These are phyloP conservation scores for Lathyrus oleraceus DNA, from an alignment of 306 rosid species.

Conservation along the genomic window DNA sequence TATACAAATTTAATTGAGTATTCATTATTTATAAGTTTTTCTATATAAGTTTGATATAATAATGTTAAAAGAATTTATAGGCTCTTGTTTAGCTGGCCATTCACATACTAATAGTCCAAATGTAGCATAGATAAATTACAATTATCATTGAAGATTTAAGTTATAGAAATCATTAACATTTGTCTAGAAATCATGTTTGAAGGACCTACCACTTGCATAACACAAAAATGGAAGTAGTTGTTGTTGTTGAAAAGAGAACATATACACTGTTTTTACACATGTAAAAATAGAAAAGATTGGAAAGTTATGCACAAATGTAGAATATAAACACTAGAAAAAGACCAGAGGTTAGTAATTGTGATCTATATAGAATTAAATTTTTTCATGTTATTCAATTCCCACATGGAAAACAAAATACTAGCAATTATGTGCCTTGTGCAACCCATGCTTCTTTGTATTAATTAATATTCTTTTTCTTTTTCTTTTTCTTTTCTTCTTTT, in stretches of 20 bases:
- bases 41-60: neutral
- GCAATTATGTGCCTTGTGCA: conserved; percentile 39
- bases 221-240: neutral
- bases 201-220: conserved; percentile 37
- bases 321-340: conserved; percentile 29
- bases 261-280: conserved; percentile 25
- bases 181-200: conserved; percentile 37
- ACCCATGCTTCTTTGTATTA: conserved; percentile 38
- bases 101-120: conserved; percentile 23
- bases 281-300: conserved; percentile 18
- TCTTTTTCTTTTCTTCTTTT: conserved; percentile 26
- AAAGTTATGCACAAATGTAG: neutral
- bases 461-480: neutral
- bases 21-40: neutral
- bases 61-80: conserved; percentile 13
- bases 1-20: conserved; percentile 17
- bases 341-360: conserved; percentile 27
- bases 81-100: conserved; percentile 28
- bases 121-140: neutral
- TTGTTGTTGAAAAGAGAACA: conserved; percentile 15
- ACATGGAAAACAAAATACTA: conserved; percentile 66
- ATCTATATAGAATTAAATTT: conserved; percentile 7
- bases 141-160: neutral
- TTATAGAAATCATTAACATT: too few species aligned
- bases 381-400: conserved; percentile 43